Evolutionary conservation across 73 alveolate species (phyloP), one percentile per base, ranked within the genome.

Genomic region (Strombidium stylifer): DNA sequence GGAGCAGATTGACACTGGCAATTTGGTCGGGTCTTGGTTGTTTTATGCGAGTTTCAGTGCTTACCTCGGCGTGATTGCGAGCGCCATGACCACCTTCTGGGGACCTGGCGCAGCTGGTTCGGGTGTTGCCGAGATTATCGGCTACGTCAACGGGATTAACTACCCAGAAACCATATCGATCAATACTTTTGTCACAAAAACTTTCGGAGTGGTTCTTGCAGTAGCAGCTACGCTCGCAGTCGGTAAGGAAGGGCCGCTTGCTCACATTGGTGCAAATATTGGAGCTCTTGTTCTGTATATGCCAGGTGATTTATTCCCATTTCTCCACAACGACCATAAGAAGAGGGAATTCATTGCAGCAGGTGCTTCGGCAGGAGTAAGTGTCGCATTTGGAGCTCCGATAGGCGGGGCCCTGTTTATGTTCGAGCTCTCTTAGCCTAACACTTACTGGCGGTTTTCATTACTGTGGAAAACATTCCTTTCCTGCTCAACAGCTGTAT

Each of bases 21-120:
- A n/a, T n/a, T n/a, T n/a, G n/a, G n/a, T n/a, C n/a, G n/a, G n/a
- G n/a, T n/a, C n/a, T n/a, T n/a, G n/a, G n/a, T n/a, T n/a, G n/a
- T n/a, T n/a, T n/a, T n/a, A n/a, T n/a, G n/a, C n/a, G n/a, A n/a
- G n/a, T n/a, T n/a, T n/a, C n/a, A n/a, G n/a, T n/a, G n/a, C n/a
- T n/a, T n/a, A n/a, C n/a, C n/a, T n/a, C n/a, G n/a, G n/a, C n/a
- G n/a, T n/a, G n/a, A 27, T 45, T 21, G 60, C 67, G 12, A 48
- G 28, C 26, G 20, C 25, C 2, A 8, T 61, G 25, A 46, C 64
- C 18, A 7, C 18, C 18, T 61, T 5, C 18, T 36, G 40, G 6
- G 76, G 54, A 14, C 76, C 76, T 25, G 76, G 64, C 16, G 76
- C 76, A 14, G 47, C 64, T 3, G 76, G 76, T 27, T 61, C 76